These are phyloP conservation scores for Tylopilus balloui DNA, from an alignment of 768 basidiomycete species.

Conservation along the genomic window DNA sequence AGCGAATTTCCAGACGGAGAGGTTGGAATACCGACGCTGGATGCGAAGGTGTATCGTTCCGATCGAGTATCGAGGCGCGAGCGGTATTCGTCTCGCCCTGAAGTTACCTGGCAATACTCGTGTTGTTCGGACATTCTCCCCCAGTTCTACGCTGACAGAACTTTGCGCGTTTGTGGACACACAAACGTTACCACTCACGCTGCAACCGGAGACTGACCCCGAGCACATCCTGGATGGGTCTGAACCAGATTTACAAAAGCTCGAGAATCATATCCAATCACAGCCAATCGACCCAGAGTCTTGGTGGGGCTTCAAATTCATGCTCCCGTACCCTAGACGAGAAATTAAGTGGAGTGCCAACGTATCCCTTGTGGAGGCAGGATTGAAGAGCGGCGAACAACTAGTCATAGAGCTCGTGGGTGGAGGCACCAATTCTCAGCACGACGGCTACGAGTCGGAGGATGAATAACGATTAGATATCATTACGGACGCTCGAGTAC, in stretches of 20 bases:
- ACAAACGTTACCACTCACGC: conserved; percentile 44
- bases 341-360: conserved; percentile 51
- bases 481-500: background rate
- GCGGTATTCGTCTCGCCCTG: conserved; percentile 45
- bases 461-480: conserved; percentile 27
- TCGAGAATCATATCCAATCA: conserved; percentile 35
- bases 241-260: conserved; percentile 31
- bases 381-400: conserved; percentile 55
- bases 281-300: conserved; percentile 27
- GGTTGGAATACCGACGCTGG: conserved; percentile 58
- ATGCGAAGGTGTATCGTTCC: conserved; percentile 46
- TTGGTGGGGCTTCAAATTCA: conserved; percentile 76
- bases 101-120: conserved; percentile 55
- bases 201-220: conserved; percentile 40
- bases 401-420: conserved; percentile 54
- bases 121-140: conserved; percentile 52
- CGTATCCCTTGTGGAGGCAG: conserved; percentile 40
- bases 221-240: conserved; percentile 35
- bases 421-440: conserved; percentile 12
- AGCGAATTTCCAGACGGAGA: conserved; percentile 32
- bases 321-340: conserved; percentile 63
- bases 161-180: conserved; percentile 75
- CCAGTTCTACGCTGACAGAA: conserved; percentile 47
- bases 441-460: conserved; percentile 57
- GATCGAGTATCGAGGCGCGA: conserved; percentile 21